Conservation (phyloP, 495 filamentous ascomycete species). For the Penicillium dipodomyicola region DNA sequence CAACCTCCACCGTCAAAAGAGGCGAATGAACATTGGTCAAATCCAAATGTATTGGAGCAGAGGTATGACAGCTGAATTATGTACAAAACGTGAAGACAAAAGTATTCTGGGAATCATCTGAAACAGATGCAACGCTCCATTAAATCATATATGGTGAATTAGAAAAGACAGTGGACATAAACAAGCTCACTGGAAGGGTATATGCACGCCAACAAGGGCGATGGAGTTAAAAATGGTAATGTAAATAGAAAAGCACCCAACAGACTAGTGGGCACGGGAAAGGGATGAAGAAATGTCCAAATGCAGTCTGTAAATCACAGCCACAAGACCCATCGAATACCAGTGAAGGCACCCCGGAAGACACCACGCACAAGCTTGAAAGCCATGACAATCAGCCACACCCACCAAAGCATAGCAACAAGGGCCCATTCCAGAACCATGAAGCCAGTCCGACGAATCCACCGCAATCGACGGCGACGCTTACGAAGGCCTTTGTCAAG, state of each 20-base stretch:
- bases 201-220: constrained; percentile 12
- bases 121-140: constrained; percentile 4
- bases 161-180: neutral
- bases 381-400: constrained; percentile 76
- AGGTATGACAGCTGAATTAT: neutral
- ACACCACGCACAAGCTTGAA: constrained; percentile 59
- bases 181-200: constrained; percentile 7
- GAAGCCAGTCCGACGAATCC: constrained; percentile 67
- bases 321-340: constrained; percentile 77
- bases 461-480: constrained; percentile 66
- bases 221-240: constrained; percentile 1
- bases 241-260: neutral
- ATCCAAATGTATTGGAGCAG: neutral
- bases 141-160: constrained; percentile 1
- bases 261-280: neutral
- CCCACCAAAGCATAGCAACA: constrained; percentile 78
- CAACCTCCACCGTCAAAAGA: neutral
- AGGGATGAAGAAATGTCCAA: neutral
- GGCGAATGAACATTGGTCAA: neutral
- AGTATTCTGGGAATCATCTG: neutral
- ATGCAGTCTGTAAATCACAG: constrained; percentile 33
- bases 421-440: constrained; percentile 75
- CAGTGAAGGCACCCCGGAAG: constrained; percentile 54
- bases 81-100: neutral
- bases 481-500: constrained; percentile 70